phyloP scores from a whole-genome alignment of 2,329 filamentous ascomycete species.

The Penicillium sp. region DNA sequence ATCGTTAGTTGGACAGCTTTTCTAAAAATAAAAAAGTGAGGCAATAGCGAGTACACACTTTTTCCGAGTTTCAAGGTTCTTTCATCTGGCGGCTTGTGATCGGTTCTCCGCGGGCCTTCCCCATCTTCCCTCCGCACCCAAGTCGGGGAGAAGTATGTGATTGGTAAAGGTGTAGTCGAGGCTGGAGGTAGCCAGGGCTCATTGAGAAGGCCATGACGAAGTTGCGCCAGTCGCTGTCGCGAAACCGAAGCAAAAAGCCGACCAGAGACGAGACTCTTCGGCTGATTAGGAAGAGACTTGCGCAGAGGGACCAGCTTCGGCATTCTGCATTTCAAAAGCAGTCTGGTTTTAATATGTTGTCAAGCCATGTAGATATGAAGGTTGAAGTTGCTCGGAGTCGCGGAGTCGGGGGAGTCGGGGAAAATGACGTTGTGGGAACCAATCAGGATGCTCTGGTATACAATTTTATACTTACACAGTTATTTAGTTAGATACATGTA shows the following conservation, averaged over 20 bases:
- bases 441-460: constrained; percentile 14
- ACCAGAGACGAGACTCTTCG: constrained; percentile 11
- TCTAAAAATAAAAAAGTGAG: neutral
- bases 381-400: constrained; percentile 7
- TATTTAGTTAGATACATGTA: no score
- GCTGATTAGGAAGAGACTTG: constrained; percentile 11
- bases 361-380: constrained; percentile 16
- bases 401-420: constrained; percentile 9
- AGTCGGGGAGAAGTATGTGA: constrained; percentile 30
- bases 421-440: constrained; percentile 11
- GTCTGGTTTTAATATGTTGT: constrained; percentile 6
- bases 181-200: constrained; percentile 37
- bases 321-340: constrained; percentile 26
- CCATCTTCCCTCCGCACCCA: constrained; percentile 23
- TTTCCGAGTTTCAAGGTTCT: constrained; percentile 62
- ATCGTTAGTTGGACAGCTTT: neutral
- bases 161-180: constrained; percentile 16
- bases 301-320: constrained; percentile 27
- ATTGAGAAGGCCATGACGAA: constrained; percentile 37
- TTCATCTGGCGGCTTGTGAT: constrained; percentile 56
- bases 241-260: constrained; percentile 32
- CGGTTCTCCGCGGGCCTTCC: constrained; percentile 25
- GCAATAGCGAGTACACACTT: constrained; percentile 46
- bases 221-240: constrained; percentile 36
- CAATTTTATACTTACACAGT: neutral